Percentiles rank a stretch among this genome's conserved stretches.
Evolutionary conservation across 768 basidiomycete genomes (phyloP).

Genomic region (Amanita pseudoporphyria): DNA sequence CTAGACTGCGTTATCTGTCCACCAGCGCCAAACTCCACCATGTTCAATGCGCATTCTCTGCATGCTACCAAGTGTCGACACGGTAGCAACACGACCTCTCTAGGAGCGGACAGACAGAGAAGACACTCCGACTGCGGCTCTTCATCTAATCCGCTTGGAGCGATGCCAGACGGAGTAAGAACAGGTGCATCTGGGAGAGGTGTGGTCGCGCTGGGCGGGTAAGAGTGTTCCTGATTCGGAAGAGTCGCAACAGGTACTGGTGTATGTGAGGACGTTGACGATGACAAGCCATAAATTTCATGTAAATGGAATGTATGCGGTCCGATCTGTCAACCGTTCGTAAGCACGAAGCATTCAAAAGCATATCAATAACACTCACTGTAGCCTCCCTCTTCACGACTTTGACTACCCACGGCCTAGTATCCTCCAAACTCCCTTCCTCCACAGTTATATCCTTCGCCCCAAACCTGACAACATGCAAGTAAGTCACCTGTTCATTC

Average conservation of each 20-base stretch:
- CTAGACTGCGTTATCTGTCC: constrained; percentile 62
- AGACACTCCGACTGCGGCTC: constrained; percentile 85
- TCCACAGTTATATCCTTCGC: constrained; percentile 22
- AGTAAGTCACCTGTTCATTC: constrained; percentile 86
- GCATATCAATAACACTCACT: constrained; percentile 25
- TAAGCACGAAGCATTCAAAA: background rate
- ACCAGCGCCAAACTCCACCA: constrained; percentile 96
- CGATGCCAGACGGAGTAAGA: background rate
- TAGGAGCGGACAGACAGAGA: constrained; percentile 77
- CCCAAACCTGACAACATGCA: constrained; percentile 74
- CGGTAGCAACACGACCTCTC: constrained; percentile 88
- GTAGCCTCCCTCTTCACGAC: constrained; percentile 90
- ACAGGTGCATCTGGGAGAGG: background rate
- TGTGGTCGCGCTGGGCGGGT: constrained; percentile 4
- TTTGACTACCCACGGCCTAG: constrained; percentile 81
- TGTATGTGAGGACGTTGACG: constrained; percentile 38
- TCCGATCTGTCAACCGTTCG: constrained; percentile 55
- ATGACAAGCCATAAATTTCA: constrained; percentile 87
- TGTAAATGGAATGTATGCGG: constrained; percentile 91
- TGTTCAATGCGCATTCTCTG: constrained; percentile 90
- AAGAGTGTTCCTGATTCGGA: constrained; percentile 11
- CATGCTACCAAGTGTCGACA: constrained; percentile 94
- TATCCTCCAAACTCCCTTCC: constrained; percentile 40
- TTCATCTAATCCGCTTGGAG: constrained; percentile 32
- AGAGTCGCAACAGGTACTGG: constrained; percentile 33